Base-by-base conservation (phyloP, 1,284 basidiomycete species). In the Leccinum pseudoinsigne region DNA sequence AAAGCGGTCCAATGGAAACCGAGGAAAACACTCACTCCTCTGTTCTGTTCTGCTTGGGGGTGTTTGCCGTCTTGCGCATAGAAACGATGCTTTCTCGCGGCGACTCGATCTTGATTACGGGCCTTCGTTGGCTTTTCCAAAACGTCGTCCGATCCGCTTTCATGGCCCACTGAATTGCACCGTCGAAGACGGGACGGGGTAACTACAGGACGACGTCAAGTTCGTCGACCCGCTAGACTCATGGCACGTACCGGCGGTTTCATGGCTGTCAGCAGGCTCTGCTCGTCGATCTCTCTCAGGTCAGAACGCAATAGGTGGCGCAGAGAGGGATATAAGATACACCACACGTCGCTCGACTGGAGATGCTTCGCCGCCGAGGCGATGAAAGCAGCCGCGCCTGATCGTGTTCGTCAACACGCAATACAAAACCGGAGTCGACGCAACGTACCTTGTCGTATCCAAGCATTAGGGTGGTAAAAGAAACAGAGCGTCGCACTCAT, bases 401-500 rank as follows among this genome's bases (percentile, higher is more conserved):
- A 26, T 53, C 47, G 47, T 51, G 23, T 53, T 53, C 50, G 23
- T 26, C 50, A 53, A 10, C n/a, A n/a, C 18, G 56, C 31, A 1
- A 10, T 5, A 47, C 36, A 14, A 57, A 9, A 55, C 21, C 23
- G 11, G 10, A 59, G 40, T 31, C 10, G 45, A 47, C 18, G 6
- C 38, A 5, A 61, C 59, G 63, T 61, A 91, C 95, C 92, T 82
- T 98, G 94, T 64, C 94, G 83, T 70, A 99, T 93, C 96, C 97
- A 98, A n/a, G 87, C 78, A 75, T 98, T 97, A 0, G 97, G 97
- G 76, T 99, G 69, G 69, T 94, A 97, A 47, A 99, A 78, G 31
- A 34, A 34, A 34, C 31, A 34, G 31, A 34, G 31, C 10, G 31
- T 34, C 31, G 31, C 31, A 34, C 88, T 92, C 83, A 97, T 92